Evolutionary conservation across 805 yeast species (phyloP), one percentile per base, ranked within the genome.

Genomic region (Ogataea sp.): DNA sequence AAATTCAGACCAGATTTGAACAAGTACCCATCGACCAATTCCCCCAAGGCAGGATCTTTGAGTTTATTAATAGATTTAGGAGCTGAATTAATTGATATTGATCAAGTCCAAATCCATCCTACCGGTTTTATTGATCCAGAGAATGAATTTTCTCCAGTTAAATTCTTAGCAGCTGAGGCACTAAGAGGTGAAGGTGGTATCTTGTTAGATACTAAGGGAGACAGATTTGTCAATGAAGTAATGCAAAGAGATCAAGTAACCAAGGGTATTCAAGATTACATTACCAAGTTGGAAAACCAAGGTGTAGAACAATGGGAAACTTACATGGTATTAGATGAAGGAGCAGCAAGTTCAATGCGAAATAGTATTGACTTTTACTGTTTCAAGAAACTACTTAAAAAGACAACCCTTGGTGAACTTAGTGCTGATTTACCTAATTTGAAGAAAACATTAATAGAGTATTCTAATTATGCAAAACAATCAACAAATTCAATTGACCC

Each of bases 31-130:
- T 67, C 79, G 1, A 77, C 83, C 13, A 78, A 78, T 50, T 79
- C 81, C 9, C 67, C 64, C 25, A 73, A 80, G 9, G 79, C 82
- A 3, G 83, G 78, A 51, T 82, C 83, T 3, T 78, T 75, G 42
- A 73, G 73, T 44, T 65, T 77, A 44, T 63, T 75, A 46, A 60
- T 71, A 56, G 64, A 63, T 35, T 61, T 71, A 40, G 67, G 74
- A 7, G 83, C 78, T 10, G 57, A 65, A 28, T 73, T 75, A n/a
- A 66, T 78, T 40, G 83, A 78, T 52, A 59, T 78, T 66, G 82
- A 78, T 40, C 73, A 77, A 50, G 76, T 78, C 33, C 84, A 78
- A 53, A 80, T 78, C 20, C 83, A 78, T 47, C 84, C 84, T 7
- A 78, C 83, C 4, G 84, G 83, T 1, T 67, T 78, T 45, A 70